Percentiles rank a stretch among this genome's conserved stretches.
These are phyloP conservation scores for Cercospora sesami DNA, from an alignment of 2,329 filamentous ascomycete species.

Conservation along the genomic window DNA sequence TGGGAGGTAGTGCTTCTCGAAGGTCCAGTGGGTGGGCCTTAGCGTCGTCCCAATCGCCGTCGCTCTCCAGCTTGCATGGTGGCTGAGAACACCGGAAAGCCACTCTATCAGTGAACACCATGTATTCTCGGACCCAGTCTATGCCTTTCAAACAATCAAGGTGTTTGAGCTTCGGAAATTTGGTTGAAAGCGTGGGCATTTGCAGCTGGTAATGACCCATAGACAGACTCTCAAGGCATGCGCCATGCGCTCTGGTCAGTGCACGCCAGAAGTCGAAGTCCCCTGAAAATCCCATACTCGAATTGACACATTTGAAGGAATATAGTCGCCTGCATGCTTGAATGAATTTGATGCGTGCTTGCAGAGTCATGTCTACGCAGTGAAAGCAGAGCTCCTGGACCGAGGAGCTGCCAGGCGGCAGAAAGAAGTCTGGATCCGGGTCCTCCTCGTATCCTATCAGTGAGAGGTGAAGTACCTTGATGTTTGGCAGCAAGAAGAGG, in stretches of 20 bases:
- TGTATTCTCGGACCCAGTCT: too few relatives aligned
- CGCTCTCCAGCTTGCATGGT: too few relatives aligned
- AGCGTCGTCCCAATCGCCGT: too few relatives aligned
- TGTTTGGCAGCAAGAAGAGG: conserved; percentile 21
- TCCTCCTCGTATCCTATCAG: conserved; percentile 18
- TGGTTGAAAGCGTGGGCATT: neutral
- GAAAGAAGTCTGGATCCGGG: conserved; percentile 4
- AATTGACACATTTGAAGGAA: neutral
- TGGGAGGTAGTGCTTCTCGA: neutral
- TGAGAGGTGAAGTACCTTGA: conserved; percentile 22
- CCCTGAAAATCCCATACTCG: neutral
- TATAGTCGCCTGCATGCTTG: conserved; percentile 8
- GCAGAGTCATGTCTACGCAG: conserved; percentile 8
- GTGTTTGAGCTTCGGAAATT: conserved; percentile 3
- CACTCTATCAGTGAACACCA: too few relatives aligned
- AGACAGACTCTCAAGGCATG: conserved; percentile 7
- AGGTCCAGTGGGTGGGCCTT: too few relatives aligned
- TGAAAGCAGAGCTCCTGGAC: conserved; percentile 19
- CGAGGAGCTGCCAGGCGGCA: conserved; percentile 13
- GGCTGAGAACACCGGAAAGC: too few relatives aligned
- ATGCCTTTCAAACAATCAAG: neutral
- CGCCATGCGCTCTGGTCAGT: neutral
- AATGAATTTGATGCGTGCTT: conserved; percentile 13
- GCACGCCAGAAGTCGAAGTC: conserved; percentile 3
- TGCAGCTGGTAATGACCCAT: too few relatives aligned